A percentile compares a stretch with the other conserved stretches of the same genome.
Conservation (phyloP, 2,329 filamentous ascomycete genomes). For the Sporothrix pallida region DNA sequence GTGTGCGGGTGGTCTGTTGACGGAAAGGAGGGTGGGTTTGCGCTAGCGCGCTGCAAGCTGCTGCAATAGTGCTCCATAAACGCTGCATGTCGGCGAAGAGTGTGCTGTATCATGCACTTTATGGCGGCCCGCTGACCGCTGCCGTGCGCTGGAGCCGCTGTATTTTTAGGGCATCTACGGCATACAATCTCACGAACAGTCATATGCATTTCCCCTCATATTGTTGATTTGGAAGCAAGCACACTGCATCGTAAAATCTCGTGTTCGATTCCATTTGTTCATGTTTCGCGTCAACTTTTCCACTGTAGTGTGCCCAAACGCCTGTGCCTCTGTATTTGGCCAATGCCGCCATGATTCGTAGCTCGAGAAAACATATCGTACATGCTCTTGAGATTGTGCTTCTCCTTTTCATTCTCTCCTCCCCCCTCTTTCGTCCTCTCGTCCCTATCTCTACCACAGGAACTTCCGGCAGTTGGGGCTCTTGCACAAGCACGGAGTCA, state of each 20-base stretch:
- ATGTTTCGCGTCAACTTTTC: neutral
- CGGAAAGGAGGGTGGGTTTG: neutral
- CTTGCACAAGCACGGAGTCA: conserved; percentile 67
- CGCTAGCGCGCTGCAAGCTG: neutral
- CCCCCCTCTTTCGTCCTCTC: neutral
- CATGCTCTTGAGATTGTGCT: neutral
- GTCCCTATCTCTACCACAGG: conserved; percentile 60
- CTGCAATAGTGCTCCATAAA: neutral
- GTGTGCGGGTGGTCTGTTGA: neutral
- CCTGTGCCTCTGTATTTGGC: neutral
- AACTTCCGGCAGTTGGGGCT: conserved; percentile 70
- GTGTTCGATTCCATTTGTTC: neutral
- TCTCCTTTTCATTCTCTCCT: neutral
- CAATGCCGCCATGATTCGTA: conserved; percentile 9
- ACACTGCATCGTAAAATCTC: neutral
- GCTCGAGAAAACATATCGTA: neutral
- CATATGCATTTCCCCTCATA: neutral
- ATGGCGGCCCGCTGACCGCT: neutral
- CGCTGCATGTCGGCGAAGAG: neutral
- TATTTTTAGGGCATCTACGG: neutral
- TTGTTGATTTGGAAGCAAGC: conserved; percentile 7
- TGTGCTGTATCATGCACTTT: neutral
- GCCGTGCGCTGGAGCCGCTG: neutral
- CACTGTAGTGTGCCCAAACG: neutral
- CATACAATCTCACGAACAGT: neutral